Evolutionary conservation across 495 filamentous ascomycete genomes (phyloP), one percentile per base, ranked within the genome.

Genomic region (Physcia stellaris): DNA sequence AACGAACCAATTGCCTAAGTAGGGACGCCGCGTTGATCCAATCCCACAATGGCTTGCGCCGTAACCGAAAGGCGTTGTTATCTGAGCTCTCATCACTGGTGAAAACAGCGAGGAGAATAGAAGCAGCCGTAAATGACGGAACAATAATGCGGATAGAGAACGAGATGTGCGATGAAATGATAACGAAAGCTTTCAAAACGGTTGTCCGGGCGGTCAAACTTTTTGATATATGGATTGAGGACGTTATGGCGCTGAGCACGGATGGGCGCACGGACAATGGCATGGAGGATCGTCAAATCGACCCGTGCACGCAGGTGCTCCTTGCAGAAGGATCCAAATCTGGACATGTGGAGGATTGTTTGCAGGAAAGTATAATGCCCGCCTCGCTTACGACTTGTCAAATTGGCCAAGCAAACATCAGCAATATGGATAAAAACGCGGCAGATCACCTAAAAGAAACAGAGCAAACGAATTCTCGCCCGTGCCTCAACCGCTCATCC

Each of bases 161-260:
- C 47, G 72, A 76, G 43, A 69, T 87, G 22, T 66, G 93, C 35
- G 88, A 95, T 54, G 85, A 93, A 54, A 83, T 96, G 74, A 77
- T 95, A 9, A 60, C 93, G 35, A 87, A 86, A 53, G 86, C 86
- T 0, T 96, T 92, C 63, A 88, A 83, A 49, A 84, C 95, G 41
- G 82, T 92, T n/a, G 86, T 77, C 39, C 80, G 86, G 41, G 84
- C 82, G 24, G 86, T 95, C 36, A 71, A 77, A 42, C 95, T 99
- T 54, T 66, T 95, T n/a, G 92, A 99, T 51, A 67, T 86, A 4
- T 80, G 86, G 68, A n/a, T n/a, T n/a, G 76, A 84, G 18, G 76
- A 88, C 40, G 80, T 85, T 39, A 71, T 77, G 22, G 65, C 71
- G 31, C 27, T 41, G 26, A 47, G n/a, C n/a, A n/a, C n/a, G n/a